Conservation (phyloP, 495 filamentous ascomycete genomes). For the Lichina pygmaea region DNA sequence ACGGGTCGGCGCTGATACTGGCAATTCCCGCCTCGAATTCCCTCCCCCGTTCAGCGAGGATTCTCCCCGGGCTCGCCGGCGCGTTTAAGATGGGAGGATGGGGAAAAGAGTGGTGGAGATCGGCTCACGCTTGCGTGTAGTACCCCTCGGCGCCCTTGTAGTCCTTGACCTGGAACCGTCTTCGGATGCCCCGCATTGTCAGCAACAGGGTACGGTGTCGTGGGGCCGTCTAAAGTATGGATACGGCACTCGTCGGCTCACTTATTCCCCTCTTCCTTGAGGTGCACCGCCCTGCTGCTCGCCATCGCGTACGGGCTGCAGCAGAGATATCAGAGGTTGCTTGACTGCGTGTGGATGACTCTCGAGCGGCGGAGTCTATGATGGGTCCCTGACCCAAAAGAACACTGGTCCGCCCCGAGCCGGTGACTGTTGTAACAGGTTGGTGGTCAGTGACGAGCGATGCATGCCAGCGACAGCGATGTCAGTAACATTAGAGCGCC, state of each 20-base stretch:
- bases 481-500: too few species aligned
- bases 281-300: constrained; percentile 8
- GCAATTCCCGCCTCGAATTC: background rate
- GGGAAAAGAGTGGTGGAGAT: background rate
- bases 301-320: too few species aligned
- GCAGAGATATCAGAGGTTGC: too few species aligned
- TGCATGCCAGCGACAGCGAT: too few species aligned
- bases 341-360: too few species aligned
- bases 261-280: constrained; percentile 34
- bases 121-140: constrained; percentile 62
- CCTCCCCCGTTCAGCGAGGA: too few species aligned
- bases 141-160: constrained; percentile 45
- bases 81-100: background rate
- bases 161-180: constrained; percentile 38
- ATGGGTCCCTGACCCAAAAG: too few species aligned
- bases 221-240: background rate
- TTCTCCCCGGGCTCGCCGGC: background rate
- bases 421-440: too few species aligned
- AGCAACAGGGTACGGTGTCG: background rate
- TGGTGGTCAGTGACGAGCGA: too few species aligned
- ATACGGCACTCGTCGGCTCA: constrained; percentile 5
- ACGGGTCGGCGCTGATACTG: constrained; percentile 30
- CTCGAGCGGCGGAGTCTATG: too few species aligned
- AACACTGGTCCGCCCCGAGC: too few species aligned
- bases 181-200: constrained; percentile 1